Evolutionary conservation across 352 stramenopile species (phyloP), one percentile per base, ranked within the genome.

Genomic region (Globisporangium echinulatum): DNA sequence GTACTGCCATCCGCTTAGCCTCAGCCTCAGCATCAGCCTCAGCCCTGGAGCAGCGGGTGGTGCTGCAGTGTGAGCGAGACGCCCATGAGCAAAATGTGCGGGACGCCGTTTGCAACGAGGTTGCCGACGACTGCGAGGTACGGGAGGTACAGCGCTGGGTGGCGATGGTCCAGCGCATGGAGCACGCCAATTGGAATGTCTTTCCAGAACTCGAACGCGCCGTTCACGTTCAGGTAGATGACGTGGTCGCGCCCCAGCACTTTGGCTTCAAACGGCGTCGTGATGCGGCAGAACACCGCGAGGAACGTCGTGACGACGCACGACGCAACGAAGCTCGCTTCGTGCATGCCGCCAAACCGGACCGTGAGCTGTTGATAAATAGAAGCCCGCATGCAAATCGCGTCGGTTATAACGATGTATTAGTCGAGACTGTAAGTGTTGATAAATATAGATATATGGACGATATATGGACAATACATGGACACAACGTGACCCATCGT

Each of bases 131-230:
- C 64, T 0, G 73, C 59, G 33, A 94, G 67, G 64, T 79, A 94
- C 25, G 84, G 84, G 19, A 94, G 54, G 65, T 94, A 94, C 39
- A 90, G 51, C 39, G 71, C 44, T 17, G 84, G 77, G 43, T 84
- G 74, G 17, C 71, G 71, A 55, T 91, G 82, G 67, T 94, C 78
- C n/a, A 92, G 62, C 52, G 80, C 66, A 58, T 94, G 84, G 10
- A 94, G 78, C 53, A 89, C 48, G 9, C 73, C 58, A 56, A 92
- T 86, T 50, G 87, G 46, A 33, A 92, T 86, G 42, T 92, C 84
- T 57, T 85, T 86, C 82, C 82, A 94, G 64, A 94, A 94, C 62
- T 82, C 84, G 44, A 89, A 94, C 15, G 62, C 75, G n/a, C 83
- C 75, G 54, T 94, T 94, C 44, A 90, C 70, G 67, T 94, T 94